A percentile compares a stretch with the other conserved stretches of the same genome.
Evolutionary conservation across 441 rosid genomes (phyloP).

Genomic region (Populus hybrid): DNA sequence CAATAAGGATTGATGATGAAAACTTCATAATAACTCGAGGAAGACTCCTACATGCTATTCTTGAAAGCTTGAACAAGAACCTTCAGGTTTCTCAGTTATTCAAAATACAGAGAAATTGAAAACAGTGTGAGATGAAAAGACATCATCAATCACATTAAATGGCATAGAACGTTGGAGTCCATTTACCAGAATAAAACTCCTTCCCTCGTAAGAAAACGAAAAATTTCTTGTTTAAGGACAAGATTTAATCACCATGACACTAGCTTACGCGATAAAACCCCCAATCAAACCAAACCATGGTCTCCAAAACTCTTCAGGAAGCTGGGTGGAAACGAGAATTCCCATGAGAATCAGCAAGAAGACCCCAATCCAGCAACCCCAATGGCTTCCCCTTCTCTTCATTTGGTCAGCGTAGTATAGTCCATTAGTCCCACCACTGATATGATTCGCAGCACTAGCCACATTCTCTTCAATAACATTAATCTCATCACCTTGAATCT

Average conservation of each 20-base stretch:
- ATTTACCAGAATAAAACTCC: neutral
- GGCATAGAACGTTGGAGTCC: neutral
- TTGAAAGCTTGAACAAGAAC: neutral
- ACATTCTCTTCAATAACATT: conserved; percentile 32
- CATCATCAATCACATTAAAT: neutral
- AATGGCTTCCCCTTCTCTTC: conserved; percentile 23
- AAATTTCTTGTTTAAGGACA: neutral
- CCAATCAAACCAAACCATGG: neutral
- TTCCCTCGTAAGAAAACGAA: neutral
- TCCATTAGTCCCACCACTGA: conserved; percentile 31
- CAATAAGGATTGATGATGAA: no score
- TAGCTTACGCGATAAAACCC: neutral
- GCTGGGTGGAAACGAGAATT: conserved; percentile 21
- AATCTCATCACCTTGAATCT: conserved; percentile 38
- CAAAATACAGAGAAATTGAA: neutral
- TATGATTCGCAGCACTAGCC: conserved; percentile 11
- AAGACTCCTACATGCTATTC: no score
- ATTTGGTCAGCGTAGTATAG: conserved; percentile 28
- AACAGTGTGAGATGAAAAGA: neutral
- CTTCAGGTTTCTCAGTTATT: neutral
- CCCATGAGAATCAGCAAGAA: conserved; percentile 21
- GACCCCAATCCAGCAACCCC: conserved; percentile 28
- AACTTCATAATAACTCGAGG: neutral
- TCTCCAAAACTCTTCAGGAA: conserved; percentile 11
- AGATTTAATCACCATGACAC: neutral